Evolutionary conservation across 768 basidiomycete genomes (phyloP).

Genomic region (Pulveroboletus sp.): DNA sequence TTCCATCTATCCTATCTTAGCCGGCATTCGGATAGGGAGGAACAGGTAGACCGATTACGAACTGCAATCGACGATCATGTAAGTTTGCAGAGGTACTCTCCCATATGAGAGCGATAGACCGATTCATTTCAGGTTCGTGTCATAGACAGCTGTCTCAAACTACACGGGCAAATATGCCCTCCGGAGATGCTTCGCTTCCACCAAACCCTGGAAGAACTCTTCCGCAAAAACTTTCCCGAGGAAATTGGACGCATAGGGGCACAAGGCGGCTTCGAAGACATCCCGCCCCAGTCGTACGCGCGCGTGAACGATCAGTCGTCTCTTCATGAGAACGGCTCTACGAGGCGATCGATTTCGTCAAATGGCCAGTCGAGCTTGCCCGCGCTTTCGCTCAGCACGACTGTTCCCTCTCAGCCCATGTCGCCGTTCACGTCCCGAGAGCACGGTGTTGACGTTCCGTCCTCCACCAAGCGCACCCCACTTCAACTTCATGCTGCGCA

Average conservation of each 20-base stretch:
- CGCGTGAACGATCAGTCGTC: slow-evolving; percentile 45
- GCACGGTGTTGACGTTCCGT: slow-evolving; percentile 1
- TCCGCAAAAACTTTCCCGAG: slow-evolving; percentile 78
- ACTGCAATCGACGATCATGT: slow-evolving; percentile 81
- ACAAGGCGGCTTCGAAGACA: slow-evolving; percentile 50
- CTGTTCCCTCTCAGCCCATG: slow-evolving; percentile 42
- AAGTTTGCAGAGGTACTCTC: slow-evolving; percentile 12
- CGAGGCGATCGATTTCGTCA: slow-evolving; percentile 44
- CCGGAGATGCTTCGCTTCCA: slow-evolving; percentile 92
- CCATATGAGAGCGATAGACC: background rate
- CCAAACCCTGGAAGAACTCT: slow-evolving; percentile 80
- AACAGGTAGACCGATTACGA: slow-evolving; percentile 68
- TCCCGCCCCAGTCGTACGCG: slow-evolving; percentile 35
- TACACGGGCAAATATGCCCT: slow-evolving; percentile 79
- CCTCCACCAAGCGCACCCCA: slow-evolving; percentile 57
- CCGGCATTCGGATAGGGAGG: slow-evolving; percentile 64
- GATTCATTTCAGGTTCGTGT: slow-evolving; percentile 54
- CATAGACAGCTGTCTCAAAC: slow-evolving; percentile 77
- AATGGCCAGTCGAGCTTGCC: slow-evolving; percentile 38
- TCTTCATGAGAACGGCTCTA: slow-evolving; percentile 42
- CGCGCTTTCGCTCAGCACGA: slow-evolving; percentile 48
- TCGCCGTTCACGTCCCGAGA: slow-evolving; percentile 30
- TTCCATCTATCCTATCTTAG: slow-evolving; percentile 64
- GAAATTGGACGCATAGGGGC: slow-evolving; percentile 70
- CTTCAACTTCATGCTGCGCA: slow-evolving; percentile 79